A percentile compares a stretch with the other conserved stretches of the same genome.
Conservation (phyloP, 148 eudicot species). For the Beta vulgaris region DNA sequence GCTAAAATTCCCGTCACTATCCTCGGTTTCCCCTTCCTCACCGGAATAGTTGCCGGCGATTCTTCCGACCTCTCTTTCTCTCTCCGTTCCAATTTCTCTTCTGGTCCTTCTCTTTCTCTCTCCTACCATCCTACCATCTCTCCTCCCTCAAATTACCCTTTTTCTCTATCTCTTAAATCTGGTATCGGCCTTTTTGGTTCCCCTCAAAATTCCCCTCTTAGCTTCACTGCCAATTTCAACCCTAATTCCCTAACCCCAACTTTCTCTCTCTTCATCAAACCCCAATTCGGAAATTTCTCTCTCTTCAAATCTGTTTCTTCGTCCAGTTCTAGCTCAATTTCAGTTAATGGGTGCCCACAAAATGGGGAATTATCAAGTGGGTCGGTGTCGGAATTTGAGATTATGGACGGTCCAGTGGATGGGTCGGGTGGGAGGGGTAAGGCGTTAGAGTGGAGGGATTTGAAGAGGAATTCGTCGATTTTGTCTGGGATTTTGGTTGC, state of each 20-base stretch:
- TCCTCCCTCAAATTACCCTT: constrained; percentile 33
- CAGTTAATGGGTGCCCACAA: constrained; percentile 19
- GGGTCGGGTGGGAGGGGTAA: constrained; percentile 33
- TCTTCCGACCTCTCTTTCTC: constrained; percentile 73
- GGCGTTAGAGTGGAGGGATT: constrained; percentile 41
- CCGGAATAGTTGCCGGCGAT: constrained; percentile 61
- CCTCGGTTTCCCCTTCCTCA: constrained; percentile 67
- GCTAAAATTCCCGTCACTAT: constrained; percentile 74
- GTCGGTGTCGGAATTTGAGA: constrained; percentile 28
- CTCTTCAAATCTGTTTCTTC: constrained; percentile 52
- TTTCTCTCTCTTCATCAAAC: constrained; percentile 67
- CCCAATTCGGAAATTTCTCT: constrained; percentile 78
- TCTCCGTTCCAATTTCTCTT: constrained; percentile 64
- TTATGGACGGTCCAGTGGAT: constrained; percentile 32
- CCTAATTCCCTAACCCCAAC: constrained; percentile 40
- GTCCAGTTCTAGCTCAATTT: background rate
- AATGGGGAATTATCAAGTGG: constrained; percentile 32
- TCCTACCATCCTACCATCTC: constrained; percentile 59
- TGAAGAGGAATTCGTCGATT: constrained; percentile 34
- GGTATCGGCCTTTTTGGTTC: constrained; percentile 76
- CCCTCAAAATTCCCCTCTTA: constrained; percentile 63
- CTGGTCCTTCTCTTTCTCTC: constrained; percentile 75
- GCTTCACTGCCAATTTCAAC: constrained; percentile 63
- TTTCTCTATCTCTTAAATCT: constrained; percentile 66
- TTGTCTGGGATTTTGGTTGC: constrained; percentile 56